Evolutionary conservation across 2,329 filamentous ascomycete species (phyloP).

Genomic region (Coniochaeta sp.): DNA sequence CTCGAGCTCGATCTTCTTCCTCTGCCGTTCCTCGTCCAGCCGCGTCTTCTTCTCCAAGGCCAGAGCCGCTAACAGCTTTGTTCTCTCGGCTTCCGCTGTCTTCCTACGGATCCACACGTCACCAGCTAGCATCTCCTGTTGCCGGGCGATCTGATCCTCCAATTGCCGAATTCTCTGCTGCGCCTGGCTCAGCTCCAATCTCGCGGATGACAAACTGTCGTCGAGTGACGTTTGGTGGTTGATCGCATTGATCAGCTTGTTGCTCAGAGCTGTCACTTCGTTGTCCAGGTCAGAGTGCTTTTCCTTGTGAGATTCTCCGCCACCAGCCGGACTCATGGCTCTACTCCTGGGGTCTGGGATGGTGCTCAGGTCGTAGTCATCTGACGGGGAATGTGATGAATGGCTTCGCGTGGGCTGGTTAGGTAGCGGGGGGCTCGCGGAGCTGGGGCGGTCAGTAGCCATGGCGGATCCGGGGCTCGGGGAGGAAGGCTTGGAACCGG

Average conservation of each 20-base stretch:
- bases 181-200: conserved; percentile 73
- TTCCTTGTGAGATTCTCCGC: conserved; percentile 21
- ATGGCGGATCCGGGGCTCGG: conserved; percentile 5
- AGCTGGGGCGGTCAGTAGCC: conserved; percentile 11
- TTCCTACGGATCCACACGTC: conserved; percentile 71
- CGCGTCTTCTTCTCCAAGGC: conserved; percentile 60
- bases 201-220: conserved; percentile 74
- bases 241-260: conserved; percentile 94
- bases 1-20: conserved; percentile 86
- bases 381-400: conserved; percentile 28
- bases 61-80: conserved; percentile 47
- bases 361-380: conserved; percentile 59
- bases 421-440: conserved; percentile 4
- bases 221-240: conserved; percentile 92
- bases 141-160: conserved; percentile 57
- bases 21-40: conserved; percentile 64
- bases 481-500: conserved; percentile 29
- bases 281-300: conserved; percentile 51
- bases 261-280: conserved; percentile 85
- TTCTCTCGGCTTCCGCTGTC: conserved; percentile 66
- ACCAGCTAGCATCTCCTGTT: conserved; percentile 64
- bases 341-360: conserved; percentile 57
- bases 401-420: conserved; percentile 10
- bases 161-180: conserved; percentile 59
- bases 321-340: conserved; percentile 36